These are phyloP conservation scores for Opeltia flavorubescens DNA, from an alignment of 495 filamentous ascomycete genomes.

Conservation along the genomic window DNA sequence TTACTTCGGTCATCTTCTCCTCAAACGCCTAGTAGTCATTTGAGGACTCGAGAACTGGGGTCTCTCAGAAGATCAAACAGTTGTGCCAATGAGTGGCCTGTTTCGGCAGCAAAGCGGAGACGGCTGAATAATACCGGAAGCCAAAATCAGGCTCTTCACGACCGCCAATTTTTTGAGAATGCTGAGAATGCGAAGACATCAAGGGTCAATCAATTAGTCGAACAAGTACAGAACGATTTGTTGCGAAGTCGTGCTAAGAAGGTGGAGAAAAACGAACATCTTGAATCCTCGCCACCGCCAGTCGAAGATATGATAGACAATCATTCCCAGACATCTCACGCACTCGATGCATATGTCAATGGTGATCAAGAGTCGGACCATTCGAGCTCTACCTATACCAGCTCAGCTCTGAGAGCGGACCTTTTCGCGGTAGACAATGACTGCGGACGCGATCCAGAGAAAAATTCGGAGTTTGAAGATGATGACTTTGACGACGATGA, in stretches of 20 bases:
- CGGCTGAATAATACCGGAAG: slow-evolving; percentile 21
- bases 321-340: no score
- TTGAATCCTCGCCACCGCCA: slow-evolving; percentile 43
- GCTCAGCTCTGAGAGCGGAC: no score
- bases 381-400: no score
- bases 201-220: slow-evolving; percentile 47
- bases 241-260: slow-evolving; percentile 22
- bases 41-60: slow-evolving; percentile 31
- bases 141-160: slow-evolving; percentile 28
- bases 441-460: no score
- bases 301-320: slow-evolving; percentile 24
- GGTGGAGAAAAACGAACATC: slow-evolving; percentile 19
- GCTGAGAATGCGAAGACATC: slow-evolving; percentile 36
- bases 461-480: slow-evolving; percentile 41
- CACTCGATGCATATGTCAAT: no score
- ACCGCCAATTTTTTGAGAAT: slow-evolving; percentile 38
- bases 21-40: slow-evolving; percentile 33
- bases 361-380: no score
- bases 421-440: no score
- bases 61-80: slow-evolving; percentile 54
- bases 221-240: slow-evolving; percentile 51
- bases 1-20: slow-evolving; percentile 59
- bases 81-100: slow-evolving; percentile 51
- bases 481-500: slow-evolving; percentile 26
- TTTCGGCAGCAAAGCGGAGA: slow-evolving; percentile 40